phyloP scores from a whole-genome alignment of 805 yeast genomes.

The Ogataea saltuana region DNA sequence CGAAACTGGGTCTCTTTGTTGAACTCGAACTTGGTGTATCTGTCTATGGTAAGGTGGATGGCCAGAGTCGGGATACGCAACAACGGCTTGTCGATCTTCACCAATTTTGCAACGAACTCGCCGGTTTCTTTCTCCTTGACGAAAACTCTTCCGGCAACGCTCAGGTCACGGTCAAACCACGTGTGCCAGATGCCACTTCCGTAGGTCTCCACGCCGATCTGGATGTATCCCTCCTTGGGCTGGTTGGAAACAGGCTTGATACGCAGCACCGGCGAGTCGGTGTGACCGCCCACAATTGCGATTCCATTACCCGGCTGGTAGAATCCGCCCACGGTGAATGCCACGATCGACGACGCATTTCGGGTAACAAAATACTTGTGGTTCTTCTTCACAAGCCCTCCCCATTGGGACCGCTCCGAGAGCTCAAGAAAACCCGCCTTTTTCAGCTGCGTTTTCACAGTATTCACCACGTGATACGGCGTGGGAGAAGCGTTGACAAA shows the following conservation, averaged over 20 bases:
- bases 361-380: conserved; percentile 85
- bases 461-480: conserved; percentile 88
- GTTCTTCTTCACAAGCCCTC: conserved; percentile 48
- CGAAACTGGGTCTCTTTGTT: conserved; percentile 83
- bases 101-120: conserved; percentile 60
- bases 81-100: conserved; percentile 80
- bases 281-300: conserved; percentile 92
- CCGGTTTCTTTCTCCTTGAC: conserved; percentile 51
- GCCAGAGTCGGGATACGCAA: conserved; percentile 94
- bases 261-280: conserved; percentile 89
- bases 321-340: conserved; percentile 75
- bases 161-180: conserved; percentile 94
- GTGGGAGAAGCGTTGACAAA: conserved; percentile 88
- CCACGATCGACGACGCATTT: conserved; percentile 85
- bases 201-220: conserved; percentile 90
- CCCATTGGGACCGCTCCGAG: conserved; percentile 73
- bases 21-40: conserved; percentile 77
- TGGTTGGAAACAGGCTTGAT: conserved; percentile 84
- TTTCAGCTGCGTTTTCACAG: conserved; percentile 54
- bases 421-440: conserved; percentile 73
- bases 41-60: conserved; percentile 81
- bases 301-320: conserved; percentile 80
- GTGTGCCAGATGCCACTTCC: conserved; percentile 97
- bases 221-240: conserved; percentile 71
- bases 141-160: conserved; percentile 89